Evolutionary conservation across 768 basidiomycete genomes (phyloP), one percentile per base, ranked within the genome.

Genomic region (Termitomyces sp.): DNA sequence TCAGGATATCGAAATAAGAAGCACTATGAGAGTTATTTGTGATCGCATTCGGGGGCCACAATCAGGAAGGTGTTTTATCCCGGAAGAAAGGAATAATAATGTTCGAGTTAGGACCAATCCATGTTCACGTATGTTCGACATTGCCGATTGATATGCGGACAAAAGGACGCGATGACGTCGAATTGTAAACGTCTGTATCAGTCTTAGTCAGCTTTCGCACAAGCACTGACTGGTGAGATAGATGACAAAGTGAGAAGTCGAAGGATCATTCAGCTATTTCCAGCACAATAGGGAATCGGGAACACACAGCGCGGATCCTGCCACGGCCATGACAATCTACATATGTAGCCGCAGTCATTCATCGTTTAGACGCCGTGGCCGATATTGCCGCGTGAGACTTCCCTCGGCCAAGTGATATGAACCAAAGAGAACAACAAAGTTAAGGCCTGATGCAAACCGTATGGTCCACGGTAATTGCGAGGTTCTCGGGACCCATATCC

Each of bases 391-490:
- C 8, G 43, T 47, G 40, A 40, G 4, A 40, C 9, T 37, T 57
- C 15, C 51, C 55, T 51, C 45, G 56, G 56, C 56, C 43, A 40
- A 52, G 2, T 37, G 29, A 37, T n/a, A 48, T n/a, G 20, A n/a
- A n/a, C 17, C 47, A 55, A 20, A 31, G 45, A 58, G 48, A 29
- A 42, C 20, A 32, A 48, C 31, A 10, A 53, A 47, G 52, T 37
- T 9, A 14, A 60, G 53, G 42, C 12, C 14, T 40, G 40, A 40
- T 40, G 36, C 20, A 47, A 20, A 29, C 20, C 36, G 31, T 10
- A 20, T 58, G 31, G 36, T 60, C 43, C 50, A 57, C 55, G 37
- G 56, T 52, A n/a, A 51, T 36, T 57, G 56, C 63, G 63, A 58
- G 34, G 48, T 60, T 58, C 60, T 54, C 60, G 57, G 60, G n/a